A percentile compares a stretch with the other conserved stretches of the same genome.
Evolutionary conservation across 495 filamentous ascomycete species (phyloP).

Genomic region (Elaphomyces granulatus): DNA sequence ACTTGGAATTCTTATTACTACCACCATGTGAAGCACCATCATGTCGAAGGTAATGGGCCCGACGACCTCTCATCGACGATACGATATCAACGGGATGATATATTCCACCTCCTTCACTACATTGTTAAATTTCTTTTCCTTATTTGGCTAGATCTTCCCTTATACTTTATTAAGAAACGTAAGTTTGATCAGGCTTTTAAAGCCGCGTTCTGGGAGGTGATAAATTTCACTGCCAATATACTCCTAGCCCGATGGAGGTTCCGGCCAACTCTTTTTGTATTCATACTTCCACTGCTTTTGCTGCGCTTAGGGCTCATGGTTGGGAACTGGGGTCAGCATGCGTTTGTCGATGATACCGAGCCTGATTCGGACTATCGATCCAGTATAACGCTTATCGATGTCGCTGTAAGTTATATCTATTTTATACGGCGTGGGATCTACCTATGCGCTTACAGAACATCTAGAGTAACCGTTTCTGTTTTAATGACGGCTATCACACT

Average conservation of each 20-base stretch:
- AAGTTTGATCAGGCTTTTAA: slow-evolving; percentile 36
- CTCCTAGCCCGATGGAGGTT: slow-evolving; percentile 34
- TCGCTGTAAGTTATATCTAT: slow-evolving; percentile 41
- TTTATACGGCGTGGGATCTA: too few species aligned
- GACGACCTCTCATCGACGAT: slow-evolving; percentile 62
- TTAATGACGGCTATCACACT: slow-evolving; percentile 67
- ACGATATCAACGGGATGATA: slow-evolving; percentile 56
- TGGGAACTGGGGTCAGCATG: slow-evolving; percentile 66
- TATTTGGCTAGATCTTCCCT: slow-evolving; percentile 58
- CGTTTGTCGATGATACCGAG: slow-evolving; percentile 52
- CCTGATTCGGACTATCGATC: slow-evolving; percentile 56
- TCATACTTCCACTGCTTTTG: slow-evolving; percentile 43
- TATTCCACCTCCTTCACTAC: slow-evolving; percentile 50
- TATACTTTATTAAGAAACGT: slow-evolving; percentile 50
- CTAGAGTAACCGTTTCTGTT: slow-evolving; percentile 58
- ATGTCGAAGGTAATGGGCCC: slow-evolving; percentile 69
- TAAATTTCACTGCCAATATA: slow-evolving; percentile 33
- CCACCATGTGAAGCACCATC: slow-evolving; percentile 76
- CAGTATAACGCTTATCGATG: slow-evolving; percentile 60
- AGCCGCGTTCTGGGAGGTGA: slow-evolving; percentile 41
- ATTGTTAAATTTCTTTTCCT: slow-evolving; percentile 56
- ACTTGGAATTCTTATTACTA: slow-evolving; percentile 77
- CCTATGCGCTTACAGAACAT: too few species aligned
- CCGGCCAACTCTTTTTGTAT: slow-evolving; percentile 41
- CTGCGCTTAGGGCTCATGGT: slow-evolving; percentile 55